These are phyloP conservation scores for Triticum urartu DNA, from an alignment of 176 grass and related monocot species.

Conservation along the genomic window DNA sequence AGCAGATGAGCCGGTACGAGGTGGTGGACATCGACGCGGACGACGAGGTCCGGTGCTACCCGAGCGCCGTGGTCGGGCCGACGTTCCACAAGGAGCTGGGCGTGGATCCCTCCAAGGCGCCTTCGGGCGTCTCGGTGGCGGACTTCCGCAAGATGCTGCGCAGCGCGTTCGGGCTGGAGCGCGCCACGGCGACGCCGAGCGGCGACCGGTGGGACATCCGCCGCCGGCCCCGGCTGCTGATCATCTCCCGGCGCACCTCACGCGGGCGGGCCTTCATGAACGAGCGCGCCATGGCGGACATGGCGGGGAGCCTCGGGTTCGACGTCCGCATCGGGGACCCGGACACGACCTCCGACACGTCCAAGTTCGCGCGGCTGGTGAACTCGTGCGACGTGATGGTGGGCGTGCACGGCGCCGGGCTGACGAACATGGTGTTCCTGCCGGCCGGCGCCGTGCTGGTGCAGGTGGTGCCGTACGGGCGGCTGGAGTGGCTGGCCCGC, in stretches of 20 bases:
- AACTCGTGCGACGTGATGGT: slow-evolving; percentile 95
- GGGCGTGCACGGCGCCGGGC: slow-evolving; percentile 85
- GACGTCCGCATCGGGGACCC: slow-evolving; percentile 74
- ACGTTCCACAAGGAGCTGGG: slow-evolving; percentile 71
- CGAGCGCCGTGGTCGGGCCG: slow-evolving; percentile 44
- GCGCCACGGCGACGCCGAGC: slow-evolving; percentile 40
- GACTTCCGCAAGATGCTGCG: slow-evolving; percentile 66
- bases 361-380: slow-evolving; percentile 85
- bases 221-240: slow-evolving; percentile 42
- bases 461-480: slow-evolving; percentile 86
- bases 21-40: slow-evolving; percentile 61
- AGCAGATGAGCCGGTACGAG: slow-evolving; percentile 66
- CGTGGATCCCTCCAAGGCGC: slow-evolving; percentile 43
- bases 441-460: slow-evolving; percentile 73
- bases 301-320: slow-evolving; percentile 66
- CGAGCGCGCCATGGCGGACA: slow-evolving; percentile 64
- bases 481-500: slow-evolving; percentile 71
- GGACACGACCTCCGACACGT: slow-evolving; percentile 53
- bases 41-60: slow-evolving; percentile 64
- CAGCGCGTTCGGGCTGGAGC: slow-evolving; percentile 63
- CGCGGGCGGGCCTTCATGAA: slow-evolving; percentile 55
- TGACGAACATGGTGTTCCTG: slow-evolving; percentile 96
- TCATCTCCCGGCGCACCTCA: slow-evolving; percentile 48
- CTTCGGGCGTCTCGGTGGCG: slow-evolving; percentile 13
- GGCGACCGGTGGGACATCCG: slow-evolving; percentile 71